These are phyloP conservation scores for Rhodosporidiobolus sp. DNA, from an alignment of 768 basidiomycete species.

Conservation along the genomic window DNA sequence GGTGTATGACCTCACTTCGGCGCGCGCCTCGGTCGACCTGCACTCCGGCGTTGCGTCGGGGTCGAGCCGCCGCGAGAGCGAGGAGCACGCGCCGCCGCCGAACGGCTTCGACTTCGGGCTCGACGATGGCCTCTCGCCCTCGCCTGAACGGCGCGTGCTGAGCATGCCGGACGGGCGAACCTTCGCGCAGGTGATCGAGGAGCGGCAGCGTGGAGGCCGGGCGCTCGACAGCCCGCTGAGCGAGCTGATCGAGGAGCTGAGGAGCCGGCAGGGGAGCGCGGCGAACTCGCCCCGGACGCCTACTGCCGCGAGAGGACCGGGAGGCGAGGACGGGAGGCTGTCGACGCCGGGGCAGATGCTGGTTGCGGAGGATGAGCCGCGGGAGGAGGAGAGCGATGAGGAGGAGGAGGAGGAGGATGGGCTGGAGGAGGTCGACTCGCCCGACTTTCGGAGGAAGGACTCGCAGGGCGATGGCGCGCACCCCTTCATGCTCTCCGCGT, in stretches of 20 bases:
- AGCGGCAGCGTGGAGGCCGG: background rate
- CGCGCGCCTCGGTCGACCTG: background rate
- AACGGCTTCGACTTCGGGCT: no score
- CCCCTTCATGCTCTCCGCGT: slow-evolving; percentile 1
- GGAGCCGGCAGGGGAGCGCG: background rate
- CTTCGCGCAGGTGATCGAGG: background rate
- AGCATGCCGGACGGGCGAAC: background rate
- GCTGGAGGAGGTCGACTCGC: background rate
- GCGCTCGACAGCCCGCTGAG: slow-evolving; percentile 3
- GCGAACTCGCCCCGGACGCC: background rate
- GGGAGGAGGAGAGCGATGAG: no score
- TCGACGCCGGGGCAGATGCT: no score
- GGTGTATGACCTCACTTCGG: background rate
- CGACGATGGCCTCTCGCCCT: no score
- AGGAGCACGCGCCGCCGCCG: no score
- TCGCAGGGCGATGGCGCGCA: background rate
- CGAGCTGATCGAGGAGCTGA: slow-evolving; percentile 10
- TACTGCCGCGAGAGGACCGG: background rate
- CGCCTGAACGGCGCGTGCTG: background rate
- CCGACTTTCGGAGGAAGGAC: background rate
- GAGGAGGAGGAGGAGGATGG: background rate
- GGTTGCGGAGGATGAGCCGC: background rate
- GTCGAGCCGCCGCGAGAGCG: no score
- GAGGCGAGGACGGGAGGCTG: background rate
- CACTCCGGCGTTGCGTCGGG: background rate